Conservation (phyloP, 2,329 filamentous ascomycete species). For the Cladophialophora exuberans region DNA sequence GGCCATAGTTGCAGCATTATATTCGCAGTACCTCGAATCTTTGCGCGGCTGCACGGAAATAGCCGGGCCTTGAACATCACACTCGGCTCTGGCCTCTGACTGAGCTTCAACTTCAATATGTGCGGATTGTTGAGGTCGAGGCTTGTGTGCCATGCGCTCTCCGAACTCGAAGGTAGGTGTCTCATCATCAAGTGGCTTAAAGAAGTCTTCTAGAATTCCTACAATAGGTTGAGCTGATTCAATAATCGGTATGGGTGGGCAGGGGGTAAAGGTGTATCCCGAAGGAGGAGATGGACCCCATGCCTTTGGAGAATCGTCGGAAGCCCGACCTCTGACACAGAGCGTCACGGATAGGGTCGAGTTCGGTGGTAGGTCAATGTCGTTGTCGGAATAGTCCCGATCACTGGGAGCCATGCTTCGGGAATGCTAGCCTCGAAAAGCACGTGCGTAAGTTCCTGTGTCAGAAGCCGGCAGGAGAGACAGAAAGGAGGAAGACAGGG, state of each 20-base stretch:
- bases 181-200: neutral
- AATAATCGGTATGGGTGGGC: too few species aligned
- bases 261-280: too few species aligned
- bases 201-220: too few species aligned
- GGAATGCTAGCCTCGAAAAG: neutral
- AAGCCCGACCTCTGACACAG: neutral
- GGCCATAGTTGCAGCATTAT: neutral
- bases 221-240: too few species aligned
- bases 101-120: neutral
- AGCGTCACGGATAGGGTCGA: conserved; percentile 17
- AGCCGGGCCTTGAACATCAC: neutral
- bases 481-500: neutral
- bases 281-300: neutral
- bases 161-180: conserved; percentile 12
- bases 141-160: neutral
- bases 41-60: neutral
- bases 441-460: too few species aligned
- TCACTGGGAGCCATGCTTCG: neutral
- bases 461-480: too few species aligned
- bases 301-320: neutral
- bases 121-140: neutral
- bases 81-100: neutral
- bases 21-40: neutral
- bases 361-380: conserved; percentile 2
- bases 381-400: conserved; percentile 12